phyloP scores from a whole-genome alignment of 768 basidiomycete genomes.

The Termitomyces sp. region DNA sequence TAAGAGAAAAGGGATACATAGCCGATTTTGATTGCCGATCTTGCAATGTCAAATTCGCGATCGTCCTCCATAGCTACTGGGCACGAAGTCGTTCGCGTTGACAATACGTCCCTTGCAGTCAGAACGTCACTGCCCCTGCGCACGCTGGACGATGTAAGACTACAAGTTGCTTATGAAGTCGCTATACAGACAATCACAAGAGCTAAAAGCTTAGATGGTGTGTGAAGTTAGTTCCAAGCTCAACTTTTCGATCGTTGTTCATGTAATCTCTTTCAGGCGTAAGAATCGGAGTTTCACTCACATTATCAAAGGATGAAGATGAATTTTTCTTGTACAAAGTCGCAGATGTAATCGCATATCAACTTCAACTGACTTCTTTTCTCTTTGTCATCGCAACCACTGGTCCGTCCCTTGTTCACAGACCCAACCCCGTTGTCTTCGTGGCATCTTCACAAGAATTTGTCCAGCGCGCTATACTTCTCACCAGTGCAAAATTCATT shows the following conservation, averaged over 20 bases:
- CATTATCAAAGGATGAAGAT: conserved; percentile 53
- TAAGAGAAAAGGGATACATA: background rate
- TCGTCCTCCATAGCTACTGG: conserved; percentile 1
- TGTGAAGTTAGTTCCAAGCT: background rate
- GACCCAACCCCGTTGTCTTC: conserved; percentile 46
- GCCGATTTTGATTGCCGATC: conserved; percentile 5
- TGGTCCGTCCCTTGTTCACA: conserved; percentile 20
- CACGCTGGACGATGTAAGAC: conserved; percentile 55
- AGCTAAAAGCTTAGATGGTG: conserved; percentile 43
- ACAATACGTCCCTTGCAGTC: background rate
- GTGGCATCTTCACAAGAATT: conserved; percentile 49
- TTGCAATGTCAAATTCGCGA: conserved; percentile 5
- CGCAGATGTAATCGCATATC: conserved; percentile 38
- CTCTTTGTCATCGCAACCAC: conserved; percentile 54
- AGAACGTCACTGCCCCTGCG: conserved; percentile 21
- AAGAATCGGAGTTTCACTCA: conserved; percentile 53
- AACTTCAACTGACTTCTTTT: conserved; percentile 35
- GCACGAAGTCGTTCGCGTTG: background rate
- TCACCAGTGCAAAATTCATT: conserved; percentile 65
- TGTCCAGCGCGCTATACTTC: conserved; percentile 62
- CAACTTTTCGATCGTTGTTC: background rate
- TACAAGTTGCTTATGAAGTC: conserved; percentile 53
- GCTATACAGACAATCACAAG: conserved; percentile 49
- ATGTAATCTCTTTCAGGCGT: conserved; percentile 25
- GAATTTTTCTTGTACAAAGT: conserved; percentile 52